Evolutionary conservation across 2,329 filamentous ascomycete species (phyloP).

Genomic region (Sporothrix globosa): DNA sequence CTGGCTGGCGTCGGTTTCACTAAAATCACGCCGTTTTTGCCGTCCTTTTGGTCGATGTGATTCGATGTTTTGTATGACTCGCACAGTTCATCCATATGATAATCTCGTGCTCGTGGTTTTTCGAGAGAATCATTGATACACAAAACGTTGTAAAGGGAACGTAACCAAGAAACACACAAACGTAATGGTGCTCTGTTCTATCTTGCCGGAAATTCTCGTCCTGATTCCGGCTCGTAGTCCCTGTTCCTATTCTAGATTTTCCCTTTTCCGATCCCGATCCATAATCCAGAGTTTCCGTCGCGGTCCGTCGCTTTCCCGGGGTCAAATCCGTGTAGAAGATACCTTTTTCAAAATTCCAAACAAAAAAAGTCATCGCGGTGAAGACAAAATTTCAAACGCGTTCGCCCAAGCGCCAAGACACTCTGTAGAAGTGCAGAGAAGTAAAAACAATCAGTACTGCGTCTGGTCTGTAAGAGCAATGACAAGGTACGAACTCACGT

Average conservation of each 20-base stretch:
- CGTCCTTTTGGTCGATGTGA: neutral
- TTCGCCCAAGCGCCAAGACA: constrained; percentile 13
- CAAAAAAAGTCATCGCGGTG: neutral
- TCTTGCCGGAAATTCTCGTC: neutral
- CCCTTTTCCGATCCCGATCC: neutral
- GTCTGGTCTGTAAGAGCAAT: too few species aligned
- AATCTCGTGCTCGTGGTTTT: constrained; percentile 7
- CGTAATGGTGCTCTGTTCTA: neutral
- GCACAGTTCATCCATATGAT: neutral
- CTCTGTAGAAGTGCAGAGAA: too few species aligned
- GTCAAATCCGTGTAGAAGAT: neutral
- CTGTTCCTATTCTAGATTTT: neutral
- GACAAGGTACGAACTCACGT: neutral
- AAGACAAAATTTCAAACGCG: neutral
- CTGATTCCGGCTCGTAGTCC: neutral
- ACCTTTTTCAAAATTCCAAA: neutral
- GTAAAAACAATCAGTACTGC: too few species aligned
- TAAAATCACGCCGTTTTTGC: constrained; percentile 2
- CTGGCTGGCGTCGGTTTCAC: neutral
- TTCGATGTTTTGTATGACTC: neutral
- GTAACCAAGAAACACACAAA: neutral
- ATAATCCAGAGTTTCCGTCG: neutral
- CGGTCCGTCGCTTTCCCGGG: neutral
- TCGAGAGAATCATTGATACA: neutral
- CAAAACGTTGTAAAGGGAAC: neutral